These are phyloP conservation scores for Myriangium duriaei DNA, from an alignment of 2,329 filamentous ascomycete species.

Conservation along the genomic window DNA sequence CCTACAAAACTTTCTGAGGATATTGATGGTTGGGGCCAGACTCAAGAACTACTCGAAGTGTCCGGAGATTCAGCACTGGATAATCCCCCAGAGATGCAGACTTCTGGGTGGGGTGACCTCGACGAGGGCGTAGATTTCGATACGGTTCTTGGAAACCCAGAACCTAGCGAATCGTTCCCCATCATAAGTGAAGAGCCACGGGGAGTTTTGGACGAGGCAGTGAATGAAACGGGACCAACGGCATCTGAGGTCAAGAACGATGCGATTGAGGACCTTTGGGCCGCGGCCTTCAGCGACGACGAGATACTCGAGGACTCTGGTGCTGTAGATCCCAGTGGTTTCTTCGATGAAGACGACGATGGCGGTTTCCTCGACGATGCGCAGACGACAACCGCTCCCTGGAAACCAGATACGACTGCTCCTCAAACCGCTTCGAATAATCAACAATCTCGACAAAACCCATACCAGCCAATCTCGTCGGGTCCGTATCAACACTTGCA, in stretches of 20 bases:
- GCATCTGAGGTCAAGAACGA: constrained; percentile 28
- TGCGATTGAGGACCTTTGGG: constrained; percentile 71
- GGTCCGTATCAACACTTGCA: constrained; percentile 1
- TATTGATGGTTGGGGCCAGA: background rate
- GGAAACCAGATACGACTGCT: background rate
- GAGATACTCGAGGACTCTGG: constrained; percentile 24
- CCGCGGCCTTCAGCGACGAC: constrained; percentile 65
- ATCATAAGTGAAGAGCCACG: constrained; percentile 1
- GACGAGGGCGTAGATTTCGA: constrained; percentile 11
- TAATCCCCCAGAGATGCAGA: background rate
- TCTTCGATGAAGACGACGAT: constrained; percentile 74
- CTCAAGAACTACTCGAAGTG: background rate
- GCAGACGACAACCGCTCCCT: constrained; percentile 11
- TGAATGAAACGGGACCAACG: constrained; percentile 3
- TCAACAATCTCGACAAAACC: constrained; percentile 1
- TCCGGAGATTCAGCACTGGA: background rate
- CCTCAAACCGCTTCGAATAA: background rate
- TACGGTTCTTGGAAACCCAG: constrained; percentile 1
- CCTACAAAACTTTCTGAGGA: constrained; percentile 1
- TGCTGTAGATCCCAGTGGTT: constrained; percentile 47
- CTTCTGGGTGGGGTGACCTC: constrained; percentile 12
- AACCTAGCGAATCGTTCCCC: background rate
- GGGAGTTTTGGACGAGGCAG: constrained; percentile 5
- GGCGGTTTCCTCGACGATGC: constrained; percentile 63
- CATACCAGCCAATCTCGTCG: constrained; percentile 1